Base-by-base conservation (phyloP, 2,329 filamentous ascomycete species). In the Sporothrix sp. region DNA sequence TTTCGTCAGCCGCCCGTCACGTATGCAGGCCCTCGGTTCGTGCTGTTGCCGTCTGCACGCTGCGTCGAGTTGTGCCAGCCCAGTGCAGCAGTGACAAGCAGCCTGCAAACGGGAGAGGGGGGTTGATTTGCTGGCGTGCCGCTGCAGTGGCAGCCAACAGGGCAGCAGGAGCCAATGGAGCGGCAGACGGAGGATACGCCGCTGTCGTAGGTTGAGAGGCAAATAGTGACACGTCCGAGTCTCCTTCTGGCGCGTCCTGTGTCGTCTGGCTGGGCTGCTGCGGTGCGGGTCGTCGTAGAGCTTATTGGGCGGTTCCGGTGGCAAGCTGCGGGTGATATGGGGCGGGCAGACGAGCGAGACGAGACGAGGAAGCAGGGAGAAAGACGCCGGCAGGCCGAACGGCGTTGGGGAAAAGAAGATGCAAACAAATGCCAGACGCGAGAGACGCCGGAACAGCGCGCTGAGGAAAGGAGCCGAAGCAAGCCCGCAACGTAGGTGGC, bases 211-310 rank as follows among this genome's bases (percentile, higher is more conserved):
- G 25, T 39, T 39, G 27, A 44, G 39, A 37, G 48, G 48, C 37
- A 38, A 50, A 27, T 44, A 33, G 48, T 44, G 39, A 39, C 33
- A 23, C 38, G 23, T 44, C 39, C 44, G 33, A 21, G 38, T n/a
- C n/a, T n/a, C n/a, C n/a, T n/a, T n/a, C n/a, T n/a, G n/a, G n/a
- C n/a, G n/a, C n/a, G n/a, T n/a, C n/a, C n/a, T n/a, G 18, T 18
- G 11, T 25, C 28, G 36, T 14, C 7, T 10, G 21, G 32, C 23
- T 28, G 35, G n/a, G n/a, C n/a, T n/a, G n/a, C n/a, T n/a, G 30
- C 30, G 25, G 30, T 45, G 23, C 2, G 13, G 20, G 9, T 2
- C 8, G 14, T 21, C 20, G 25, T 18, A 25, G 37, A 14, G 33
- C 8, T 27, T 37, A n/a, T n/a, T n/a, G n/a, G n/a, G n/a, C n/a